Conservation (phyloP, 1,139 yeast species). For the Zhuliangozyma blackwelliae region DNA sequence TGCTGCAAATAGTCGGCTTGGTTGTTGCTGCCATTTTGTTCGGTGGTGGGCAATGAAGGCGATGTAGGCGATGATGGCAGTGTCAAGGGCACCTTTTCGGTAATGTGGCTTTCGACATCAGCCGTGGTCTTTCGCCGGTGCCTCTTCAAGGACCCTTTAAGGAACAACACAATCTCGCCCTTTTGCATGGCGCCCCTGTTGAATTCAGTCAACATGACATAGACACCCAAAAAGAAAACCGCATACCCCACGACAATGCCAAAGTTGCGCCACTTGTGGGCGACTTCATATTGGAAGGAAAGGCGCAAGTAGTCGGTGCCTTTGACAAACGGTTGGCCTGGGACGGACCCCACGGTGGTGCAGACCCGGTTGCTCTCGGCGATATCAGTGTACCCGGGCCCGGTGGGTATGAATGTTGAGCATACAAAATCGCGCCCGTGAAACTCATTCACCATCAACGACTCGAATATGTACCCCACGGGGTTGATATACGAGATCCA, state of each 20-base stretch:
- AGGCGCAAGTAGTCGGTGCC: conserved; percentile 55
- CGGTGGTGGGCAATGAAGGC: neutral
- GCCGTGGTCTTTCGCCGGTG: conserved; percentile 5
- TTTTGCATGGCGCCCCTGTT: conserved; percentile 75
- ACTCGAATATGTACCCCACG: conserved; percentile 52
- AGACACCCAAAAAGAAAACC: conserved; percentile 51
- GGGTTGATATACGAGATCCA: conserved; percentile 62
- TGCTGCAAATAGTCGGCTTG: conserved; percentile 1
- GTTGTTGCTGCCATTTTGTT: neutral
- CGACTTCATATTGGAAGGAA: conserved; percentile 45
- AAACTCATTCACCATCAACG: conserved; percentile 53
- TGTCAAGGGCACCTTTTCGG: conserved; percentile 8
- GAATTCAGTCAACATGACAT: conserved; percentile 56
- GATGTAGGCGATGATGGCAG: conserved; percentile 4
- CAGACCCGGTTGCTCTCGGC: conserved; percentile 42
- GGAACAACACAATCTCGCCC: conserved; percentile 74
- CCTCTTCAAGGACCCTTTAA: conserved; percentile 11
- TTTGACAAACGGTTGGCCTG: conserved; percentile 50
- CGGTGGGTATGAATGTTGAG: conserved; percentile 43
- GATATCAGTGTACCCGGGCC: conserved; percentile 36
- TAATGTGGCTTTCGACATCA: conserved; percentile 7
- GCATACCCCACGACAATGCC: conserved; percentile 63
- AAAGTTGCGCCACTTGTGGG: conserved; percentile 79
- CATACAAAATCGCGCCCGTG: conserved; percentile 48
- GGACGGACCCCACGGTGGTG: conserved; percentile 55